Evolutionary conservation across 768 basidiomycete species (phyloP).

Genomic region (Amanita thiersii): DNA sequence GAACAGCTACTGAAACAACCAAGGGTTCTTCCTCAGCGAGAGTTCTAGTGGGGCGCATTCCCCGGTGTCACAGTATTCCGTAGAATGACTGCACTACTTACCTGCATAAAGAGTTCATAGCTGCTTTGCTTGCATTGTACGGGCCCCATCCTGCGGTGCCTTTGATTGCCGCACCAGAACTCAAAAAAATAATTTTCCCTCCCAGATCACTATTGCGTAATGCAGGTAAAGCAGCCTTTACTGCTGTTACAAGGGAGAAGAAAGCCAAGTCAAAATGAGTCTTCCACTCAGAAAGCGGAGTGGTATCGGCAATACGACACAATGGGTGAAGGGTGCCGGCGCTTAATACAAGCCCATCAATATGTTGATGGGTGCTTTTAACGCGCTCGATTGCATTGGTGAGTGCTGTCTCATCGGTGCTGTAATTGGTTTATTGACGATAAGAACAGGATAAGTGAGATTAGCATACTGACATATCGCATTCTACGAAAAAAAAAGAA

Average conservation of each 20-base stretch:
- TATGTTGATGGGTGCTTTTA: slow-evolving; percentile 42
- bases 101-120: slow-evolving; percentile 83
- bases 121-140: slow-evolving; percentile 82
- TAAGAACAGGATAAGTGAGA: slow-evolving; percentile 4
- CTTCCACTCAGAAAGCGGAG: slow-evolving; percentile 55
- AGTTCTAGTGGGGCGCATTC: slow-evolving; percentile 40
- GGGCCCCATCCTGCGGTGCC: slow-evolving; percentile 68
- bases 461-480: slow-evolving; percentile 61
- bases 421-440: slow-evolving; percentile 20
- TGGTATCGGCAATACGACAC: slow-evolving; percentile 44
- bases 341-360: slow-evolving; percentile 80
- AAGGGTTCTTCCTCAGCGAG: slow-evolving; percentile 78
- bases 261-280: slow-evolving; percentile 80
- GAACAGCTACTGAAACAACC: slow-evolving; percentile 65
- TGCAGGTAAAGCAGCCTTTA: slow-evolving; percentile 60
- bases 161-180: slow-evolving; percentile 76
- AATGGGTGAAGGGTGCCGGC: slow-evolving; percentile 76
- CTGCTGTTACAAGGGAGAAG: slow-evolving; percentile 69
- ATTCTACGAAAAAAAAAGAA: slow-evolving; percentile 47
- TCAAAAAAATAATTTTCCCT: slow-evolving; percentile 73
- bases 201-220: slow-evolving; percentile 51
- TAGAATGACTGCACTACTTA: slow-evolving; percentile 20
- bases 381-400: slow-evolving; percentile 48
- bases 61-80: too few species aligned
- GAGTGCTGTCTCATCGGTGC: slow-evolving; percentile 50